These are phyloP conservation scores for Mucor sp. DNA, from an alignment of 371 early-diverging fungal genomes.

Conservation along the genomic window DNA sequence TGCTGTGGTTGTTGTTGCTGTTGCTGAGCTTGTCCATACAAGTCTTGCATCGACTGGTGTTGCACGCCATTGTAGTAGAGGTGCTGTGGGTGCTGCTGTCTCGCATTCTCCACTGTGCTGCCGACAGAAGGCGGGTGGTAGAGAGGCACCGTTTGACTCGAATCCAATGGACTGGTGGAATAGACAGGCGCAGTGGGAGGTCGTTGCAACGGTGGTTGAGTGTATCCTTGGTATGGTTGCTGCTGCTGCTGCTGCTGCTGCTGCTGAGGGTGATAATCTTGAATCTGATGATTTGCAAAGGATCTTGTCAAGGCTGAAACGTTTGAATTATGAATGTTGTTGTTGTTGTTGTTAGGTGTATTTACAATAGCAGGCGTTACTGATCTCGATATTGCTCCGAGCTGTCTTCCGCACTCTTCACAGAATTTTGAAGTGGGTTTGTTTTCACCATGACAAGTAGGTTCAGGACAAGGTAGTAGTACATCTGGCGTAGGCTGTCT, in stretches of 20 bases:
- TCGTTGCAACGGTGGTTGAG: slow-evolving; percentile 17
- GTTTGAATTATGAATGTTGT: neutral
- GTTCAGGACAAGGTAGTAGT: slow-evolving; percentile 54
- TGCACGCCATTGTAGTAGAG: slow-evolving; percentile 15
- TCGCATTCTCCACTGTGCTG: slow-evolving; percentile 1
- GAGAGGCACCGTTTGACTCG: slow-evolving; percentile 5
- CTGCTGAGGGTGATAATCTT: neutral
- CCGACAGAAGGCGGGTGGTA: slow-evolving; percentile 12
- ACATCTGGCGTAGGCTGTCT: slow-evolving; percentile 35
- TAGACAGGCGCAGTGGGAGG: slow-evolving; percentile 28
- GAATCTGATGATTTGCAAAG: slow-evolving; percentile 15
- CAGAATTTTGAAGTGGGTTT: slow-evolving; percentile 71
- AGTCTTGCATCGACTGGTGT: slow-evolving; percentile 28
- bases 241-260: slow-evolving; percentile 4
- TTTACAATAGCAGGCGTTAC: slow-evolving; percentile 38
- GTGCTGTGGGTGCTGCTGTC: slow-evolving; percentile 1
- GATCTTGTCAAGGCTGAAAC: slow-evolving; percentile 13
- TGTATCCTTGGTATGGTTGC: neutral
- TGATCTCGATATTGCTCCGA: slow-evolving; percentile 49
- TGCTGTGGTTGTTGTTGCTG: slow-evolving; percentile 20
- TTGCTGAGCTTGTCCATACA: slow-evolving; percentile 15
- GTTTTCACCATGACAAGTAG: slow-evolving; percentile 65
- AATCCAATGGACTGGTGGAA: slow-evolving; percentile 10
- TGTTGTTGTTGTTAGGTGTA: neutral
- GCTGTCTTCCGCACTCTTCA: slow-evolving; percentile 68